phyloP scores from a whole-genome alignment of 805 yeast species.

The Wickerhamomyces mucosus region DNA sequence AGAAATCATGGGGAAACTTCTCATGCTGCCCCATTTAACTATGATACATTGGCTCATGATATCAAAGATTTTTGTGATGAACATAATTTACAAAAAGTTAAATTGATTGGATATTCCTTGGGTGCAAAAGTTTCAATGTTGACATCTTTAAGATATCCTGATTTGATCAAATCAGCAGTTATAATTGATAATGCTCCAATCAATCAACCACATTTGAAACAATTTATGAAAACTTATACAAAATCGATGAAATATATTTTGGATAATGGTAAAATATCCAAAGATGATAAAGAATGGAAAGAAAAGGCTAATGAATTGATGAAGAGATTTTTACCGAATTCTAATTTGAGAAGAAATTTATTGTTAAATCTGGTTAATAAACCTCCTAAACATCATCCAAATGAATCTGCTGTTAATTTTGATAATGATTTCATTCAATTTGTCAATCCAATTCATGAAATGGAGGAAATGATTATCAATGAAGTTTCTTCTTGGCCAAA shows the following conservation, averaged over 20 bases:
- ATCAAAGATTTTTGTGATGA: slow-evolving; percentile 27
- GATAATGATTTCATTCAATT: slow-evolving; percentile 22
- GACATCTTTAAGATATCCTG: slow-evolving; percentile 31
- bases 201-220: slow-evolving; percentile 25
- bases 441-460: slow-evolving; percentile 24
- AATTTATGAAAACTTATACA: slow-evolving; percentile 26
- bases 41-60: slow-evolving; percentile 33
- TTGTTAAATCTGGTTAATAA: slow-evolving; percentile 28
- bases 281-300: slow-evolving; percentile 35
- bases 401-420: slow-evolving; percentile 19
- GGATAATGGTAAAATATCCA: slow-evolving; percentile 36
- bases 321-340: slow-evolving; percentile 90
- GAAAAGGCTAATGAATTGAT: slow-evolving; percentile 88
- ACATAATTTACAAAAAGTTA: slow-evolving; percentile 21
- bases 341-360: slow-evolving; percentile 26
- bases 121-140: slow-evolving; percentile 47
- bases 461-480: slow-evolving; percentile 19
- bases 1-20: slow-evolving; percentile 42
- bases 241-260: slow-evolving; percentile 69
- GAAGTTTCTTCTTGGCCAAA: slow-evolving; percentile 27
- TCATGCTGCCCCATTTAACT: slow-evolving; percentile 35
- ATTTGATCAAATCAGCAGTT: slow-evolving; percentile 29
- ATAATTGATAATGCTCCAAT: slow-evolving; percentile 42
- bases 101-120: slow-evolving; percentile 38
- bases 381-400: slow-evolving; percentile 17